phyloP scores from a whole-genome alignment of 306 rosid species.

The Acacia confusa region DNA sequence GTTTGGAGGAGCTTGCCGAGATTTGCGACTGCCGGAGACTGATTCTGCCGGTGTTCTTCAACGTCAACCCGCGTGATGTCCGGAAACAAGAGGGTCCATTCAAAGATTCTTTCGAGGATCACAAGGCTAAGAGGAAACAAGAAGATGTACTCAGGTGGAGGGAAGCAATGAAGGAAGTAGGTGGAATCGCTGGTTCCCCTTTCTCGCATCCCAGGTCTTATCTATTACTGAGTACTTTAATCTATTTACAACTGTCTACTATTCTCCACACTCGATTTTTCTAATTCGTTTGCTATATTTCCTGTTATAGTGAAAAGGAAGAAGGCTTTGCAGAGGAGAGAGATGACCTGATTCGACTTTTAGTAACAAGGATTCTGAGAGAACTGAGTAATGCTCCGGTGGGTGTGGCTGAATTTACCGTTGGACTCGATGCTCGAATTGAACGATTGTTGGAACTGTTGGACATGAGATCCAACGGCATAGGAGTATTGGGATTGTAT shows the following conservation, averaged over 20 bases:
- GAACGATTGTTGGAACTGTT: constrained; percentile 25
- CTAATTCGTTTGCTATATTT: background rate
- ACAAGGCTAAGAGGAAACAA: background rate
- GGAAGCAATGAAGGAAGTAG: constrained; percentile 41
- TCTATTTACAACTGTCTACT: no score
- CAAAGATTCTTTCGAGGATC: constrained; percentile 14
- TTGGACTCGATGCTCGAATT: constrained; percentile 54
- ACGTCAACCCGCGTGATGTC: constrained; percentile 42
- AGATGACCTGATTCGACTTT: constrained; percentile 1
- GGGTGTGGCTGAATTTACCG: constrained; percentile 41
- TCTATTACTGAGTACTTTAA: background rate
- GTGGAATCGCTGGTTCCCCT: constrained; percentile 39
- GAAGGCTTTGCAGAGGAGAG: background rate
- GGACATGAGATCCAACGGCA: constrained; percentile 42
- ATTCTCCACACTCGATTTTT: background rate
- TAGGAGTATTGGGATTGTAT: constrained; percentile 52
- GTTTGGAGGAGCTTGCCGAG: constrained; percentile 44
- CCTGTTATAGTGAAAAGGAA: constrained; percentile 13
- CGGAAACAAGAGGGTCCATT: constrained; percentile 41
- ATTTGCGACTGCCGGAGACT: constrained; percentile 35
- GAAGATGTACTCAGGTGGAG: constrained; percentile 32
- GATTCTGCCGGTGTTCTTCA: constrained; percentile 48
- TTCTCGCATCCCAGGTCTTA: constrained; percentile 1
- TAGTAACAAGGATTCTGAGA: constrained; percentile 31
- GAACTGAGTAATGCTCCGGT: constrained; percentile 40